Evolutionary conservation across 495 filamentous ascomycete genomes (phyloP).

Genomic region (Hypoxylon fragiforme): DNA sequence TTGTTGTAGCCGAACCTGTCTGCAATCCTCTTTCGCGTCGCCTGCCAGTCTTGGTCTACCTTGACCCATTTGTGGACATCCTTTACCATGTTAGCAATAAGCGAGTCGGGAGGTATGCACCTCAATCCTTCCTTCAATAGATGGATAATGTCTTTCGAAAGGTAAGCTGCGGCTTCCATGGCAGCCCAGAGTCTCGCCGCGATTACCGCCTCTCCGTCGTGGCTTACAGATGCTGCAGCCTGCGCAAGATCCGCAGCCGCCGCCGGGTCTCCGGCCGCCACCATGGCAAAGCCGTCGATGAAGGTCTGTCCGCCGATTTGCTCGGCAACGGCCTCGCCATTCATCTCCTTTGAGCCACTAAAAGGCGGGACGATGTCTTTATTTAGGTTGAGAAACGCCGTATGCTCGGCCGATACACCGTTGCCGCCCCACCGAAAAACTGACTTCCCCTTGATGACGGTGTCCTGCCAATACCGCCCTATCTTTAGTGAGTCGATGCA

Average conservation of each 20-base stretch:
- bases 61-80: slow-evolving; percentile 32
- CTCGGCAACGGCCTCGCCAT: slow-evolving; percentile 35
- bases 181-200: slow-evolving; percentile 41
- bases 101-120: slow-evolving; percentile 24
- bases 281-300: slow-evolving; percentile 39
- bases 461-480: slow-evolving; percentile 41
- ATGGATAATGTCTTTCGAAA: slow-evolving; percentile 28
- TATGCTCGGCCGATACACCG: slow-evolving; percentile 41
- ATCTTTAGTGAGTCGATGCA: too few relatives aligned
- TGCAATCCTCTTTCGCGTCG: slow-evolving; percentile 35
- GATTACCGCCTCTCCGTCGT: slow-evolving; percentile 37
- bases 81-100: slow-evolving; percentile 19
- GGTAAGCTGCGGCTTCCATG: slow-evolving; percentile 40
- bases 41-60: slow-evolving; percentile 32
- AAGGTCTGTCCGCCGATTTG: slow-evolving; percentile 43
- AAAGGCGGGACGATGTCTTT: slow-evolving; percentile 31
- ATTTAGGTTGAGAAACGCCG: slow-evolving; percentile 38
- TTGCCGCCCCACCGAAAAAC: slow-evolving; percentile 43
- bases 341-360: slow-evolving; percentile 33
- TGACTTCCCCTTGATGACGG: slow-evolving; percentile 30
- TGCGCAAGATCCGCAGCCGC: slow-evolving; percentile 32
- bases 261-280: slow-evolving; percentile 24
- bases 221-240: slow-evolving; percentile 36
- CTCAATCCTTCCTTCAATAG: slow-evolving; percentile 33
- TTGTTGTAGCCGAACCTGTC: slow-evolving; percentile 39